phyloP scores from a whole-genome alignment of 2,329 filamentous ascomycete species.

The Scleromitrula shiraiana region DNA sequence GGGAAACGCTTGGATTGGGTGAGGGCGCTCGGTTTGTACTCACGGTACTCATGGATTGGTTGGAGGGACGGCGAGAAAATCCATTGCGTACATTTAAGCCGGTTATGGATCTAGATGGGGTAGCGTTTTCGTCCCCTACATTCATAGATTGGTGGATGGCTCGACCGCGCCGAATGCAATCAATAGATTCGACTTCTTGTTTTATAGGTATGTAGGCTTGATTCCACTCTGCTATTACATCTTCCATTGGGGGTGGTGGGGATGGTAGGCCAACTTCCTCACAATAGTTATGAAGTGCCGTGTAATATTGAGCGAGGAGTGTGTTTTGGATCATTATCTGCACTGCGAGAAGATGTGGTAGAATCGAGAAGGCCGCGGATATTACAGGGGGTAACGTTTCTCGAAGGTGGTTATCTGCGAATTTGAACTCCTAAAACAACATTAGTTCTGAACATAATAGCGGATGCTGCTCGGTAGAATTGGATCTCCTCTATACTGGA shows the following conservation, averaged over 20 bases:
- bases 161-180: conserved; percentile 58
- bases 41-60: conserved; percentile 21
- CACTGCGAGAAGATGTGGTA: conserved; percentile 60
- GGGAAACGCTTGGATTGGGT: conserved; percentile 11
- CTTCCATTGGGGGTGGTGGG: conserved; percentile 63
- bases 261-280: conserved; percentile 61
- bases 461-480: background rate
- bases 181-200: conserved; percentile 57
- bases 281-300: conserved; percentile 65
- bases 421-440: conserved; percentile 54
- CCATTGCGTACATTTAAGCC: conserved; percentile 30
- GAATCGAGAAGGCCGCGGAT: conserved; percentile 60
- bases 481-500: too few relatives aligned
- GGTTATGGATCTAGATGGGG: conserved; percentile 25
- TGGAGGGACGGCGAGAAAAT: conserved; percentile 38
- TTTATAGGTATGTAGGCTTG: conserved; percentile 54
- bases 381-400: conserved; percentile 65
- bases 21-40: conserved; percentile 10
- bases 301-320: conserved; percentile 71
- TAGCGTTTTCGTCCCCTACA: conserved; percentile 27
- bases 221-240: conserved; percentile 61
- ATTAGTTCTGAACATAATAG: conserved; percentile 15
- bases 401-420: conserved; percentile 66
- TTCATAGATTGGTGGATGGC: conserved; percentile 47
- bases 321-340: conserved; percentile 73